Evolutionary conservation across 768 basidiomycete species (phyloP).

Genomic region (Trametes cubensis): DNA sequence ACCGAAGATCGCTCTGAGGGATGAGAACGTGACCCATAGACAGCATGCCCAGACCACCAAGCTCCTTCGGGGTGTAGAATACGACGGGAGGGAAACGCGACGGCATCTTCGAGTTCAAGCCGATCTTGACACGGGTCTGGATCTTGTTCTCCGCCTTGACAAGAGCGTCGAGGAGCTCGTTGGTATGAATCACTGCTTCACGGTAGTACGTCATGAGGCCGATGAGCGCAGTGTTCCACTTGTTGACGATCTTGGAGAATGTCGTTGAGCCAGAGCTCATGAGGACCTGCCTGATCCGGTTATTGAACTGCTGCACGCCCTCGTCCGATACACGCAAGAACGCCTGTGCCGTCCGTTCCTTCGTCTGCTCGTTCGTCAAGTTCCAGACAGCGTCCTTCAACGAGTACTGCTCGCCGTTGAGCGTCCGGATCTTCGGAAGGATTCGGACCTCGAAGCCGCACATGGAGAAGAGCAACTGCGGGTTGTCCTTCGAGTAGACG

Average conservation of each 20-base stretch:
- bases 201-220: conserved; percentile 98
- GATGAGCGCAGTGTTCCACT: conserved; percentile 96
- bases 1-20: conserved; percentile 95
- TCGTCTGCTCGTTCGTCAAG: conserved; percentile 93
- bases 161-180: conserved; percentile 91
- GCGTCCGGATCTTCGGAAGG: conserved; percentile 92
- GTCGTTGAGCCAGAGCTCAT: conserved; percentile 99
- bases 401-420: conserved; percentile 96
- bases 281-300: conserved; percentile 92
- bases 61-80: conserved; percentile 97
- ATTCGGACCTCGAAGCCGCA: conserved; percentile 99
- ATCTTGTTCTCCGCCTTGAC: conserved; percentile 99
- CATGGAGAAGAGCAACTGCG: conserved; percentile 97
- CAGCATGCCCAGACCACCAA: conserved; percentile 97
- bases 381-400: conserved; percentile 97
- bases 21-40: conserved; percentile 99
- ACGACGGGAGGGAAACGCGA: conserved; percentile 97
- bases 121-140: conserved; percentile 99
- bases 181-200: conserved; percentile 96
- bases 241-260: conserved; percentile 98
- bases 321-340: conserved; percentile 98
- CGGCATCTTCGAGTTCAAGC: conserved; percentile 99
- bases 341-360: conserved; percentile 96
- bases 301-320: conserved; percentile 97
- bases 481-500: conserved; percentile 97